phyloP scores from a whole-genome alignment of 768 basidiomycete genomes.

The Leucosporidium yakuticum region DNA sequence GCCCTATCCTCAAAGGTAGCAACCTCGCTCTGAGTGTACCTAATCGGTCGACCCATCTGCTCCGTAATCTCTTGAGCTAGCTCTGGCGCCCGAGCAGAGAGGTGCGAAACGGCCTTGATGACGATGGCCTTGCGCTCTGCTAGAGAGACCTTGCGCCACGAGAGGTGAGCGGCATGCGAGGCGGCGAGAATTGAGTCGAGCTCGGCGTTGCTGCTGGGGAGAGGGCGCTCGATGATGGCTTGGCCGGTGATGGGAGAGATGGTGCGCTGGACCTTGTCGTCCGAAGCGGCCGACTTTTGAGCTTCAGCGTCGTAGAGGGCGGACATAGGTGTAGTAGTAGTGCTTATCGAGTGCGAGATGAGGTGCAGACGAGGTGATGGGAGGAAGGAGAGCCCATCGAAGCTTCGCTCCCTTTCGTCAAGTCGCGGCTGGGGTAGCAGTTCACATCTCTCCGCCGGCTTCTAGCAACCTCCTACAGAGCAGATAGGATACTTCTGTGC shows the following conservation, averaged over 20 bases:
- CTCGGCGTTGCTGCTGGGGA: slow-evolving; percentile 3
- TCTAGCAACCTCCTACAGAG: no score
- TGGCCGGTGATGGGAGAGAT: slow-evolving; percentile 25
- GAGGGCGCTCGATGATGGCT: slow-evolving; percentile 7
- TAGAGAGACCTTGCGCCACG: slow-evolving; percentile 49
- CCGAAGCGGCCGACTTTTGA: not conserved
- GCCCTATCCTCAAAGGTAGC: slow-evolving; percentile 74
- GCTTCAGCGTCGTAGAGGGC: no score
- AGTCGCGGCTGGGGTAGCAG: no score
- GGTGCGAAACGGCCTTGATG: slow-evolving; percentile 60
- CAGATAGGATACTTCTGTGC: no score
- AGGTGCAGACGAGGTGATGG: not conserved
- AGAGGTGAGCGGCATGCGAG: slow-evolving; percentile 14
- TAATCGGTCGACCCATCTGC: slow-evolving; percentile 90
- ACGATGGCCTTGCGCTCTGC: slow-evolving; percentile 65
- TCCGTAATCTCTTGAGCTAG: slow-evolving; percentile 69
- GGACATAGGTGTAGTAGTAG: no score
- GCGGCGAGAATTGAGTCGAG: slow-evolving; percentile 6
- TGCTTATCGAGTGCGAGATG: no score
- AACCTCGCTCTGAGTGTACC: slow-evolving; percentile 71
- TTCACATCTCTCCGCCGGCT: no score
- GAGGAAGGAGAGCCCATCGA: not conserved
- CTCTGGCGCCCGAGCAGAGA: slow-evolving; percentile 54
- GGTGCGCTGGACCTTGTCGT: slow-evolving; percentile 16
- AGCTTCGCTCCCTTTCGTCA: no score